Percentiles rank a stretch among this genome's conserved stretches.
phyloP scores from a whole-genome alignment of 2,329 filamentous ascomycete species.

The Ophiocordyceps camponoti-floridani region DNA sequence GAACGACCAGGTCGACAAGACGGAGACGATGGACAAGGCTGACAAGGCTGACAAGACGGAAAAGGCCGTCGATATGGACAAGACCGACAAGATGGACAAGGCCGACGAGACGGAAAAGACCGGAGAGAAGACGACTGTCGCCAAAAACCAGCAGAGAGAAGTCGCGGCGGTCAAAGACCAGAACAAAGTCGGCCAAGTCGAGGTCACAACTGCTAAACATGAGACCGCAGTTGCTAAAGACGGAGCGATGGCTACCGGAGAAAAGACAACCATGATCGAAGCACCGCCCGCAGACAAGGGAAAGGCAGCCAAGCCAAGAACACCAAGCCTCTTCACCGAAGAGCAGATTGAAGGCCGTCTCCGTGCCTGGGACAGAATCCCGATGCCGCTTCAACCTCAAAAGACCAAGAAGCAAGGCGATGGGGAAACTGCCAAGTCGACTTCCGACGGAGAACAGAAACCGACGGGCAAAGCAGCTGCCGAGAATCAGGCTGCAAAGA shows the following conservation, averaged over 20 bases:
- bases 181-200: too few species aligned
- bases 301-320: constrained; percentile 3
- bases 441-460: background rate
- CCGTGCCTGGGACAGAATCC: constrained; percentile 15
- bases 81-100: too few species aligned
- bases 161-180: too few species aligned
- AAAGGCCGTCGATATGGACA: too few species aligned
- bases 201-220: too few species aligned
- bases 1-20: background rate
- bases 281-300: background rate
- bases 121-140: too few species aligned
- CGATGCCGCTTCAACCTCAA: constrained; percentile 13
- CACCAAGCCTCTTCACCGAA: constrained; percentile 10
- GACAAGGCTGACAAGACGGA: too few species aligned
- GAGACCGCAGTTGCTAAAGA: background rate
- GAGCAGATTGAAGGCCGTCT: constrained; percentile 13
- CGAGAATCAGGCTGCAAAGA: too few species aligned
- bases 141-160: background rate
- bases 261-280: background rate
- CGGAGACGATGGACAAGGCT: too few species aligned
- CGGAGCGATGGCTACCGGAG: background rate
- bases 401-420: constrained; percentile 1
- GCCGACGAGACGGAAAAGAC: too few species aligned
- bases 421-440: background rate
- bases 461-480: background rate